Evolutionary conservation across 2,329 filamentous ascomycete genomes (phyloP), one percentile per base, ranked within the genome.

Genomic region (Fusarium annulatum): DNA sequence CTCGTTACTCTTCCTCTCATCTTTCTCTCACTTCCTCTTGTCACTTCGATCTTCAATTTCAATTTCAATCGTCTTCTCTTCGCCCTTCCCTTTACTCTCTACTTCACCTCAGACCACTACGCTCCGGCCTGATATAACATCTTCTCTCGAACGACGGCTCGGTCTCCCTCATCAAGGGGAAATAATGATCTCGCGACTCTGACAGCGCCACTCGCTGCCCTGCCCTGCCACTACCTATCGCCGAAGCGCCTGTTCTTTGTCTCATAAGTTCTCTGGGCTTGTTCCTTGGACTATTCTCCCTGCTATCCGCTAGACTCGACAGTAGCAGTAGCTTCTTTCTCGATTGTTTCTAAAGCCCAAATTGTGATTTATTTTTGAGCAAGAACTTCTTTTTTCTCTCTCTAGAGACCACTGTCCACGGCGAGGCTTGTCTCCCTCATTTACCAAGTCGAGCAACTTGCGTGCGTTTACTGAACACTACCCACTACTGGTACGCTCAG

Each of bases 241-340:
- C 78, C 76, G 75, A 79, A 77, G 64, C 77, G 75, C 73, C 76
- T 73, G 74, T 76, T 79, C 72, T 77, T 79, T 80, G 78, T 80
- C 79, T 80, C 78, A 80, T 74, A 69, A 76, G 73, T 62, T 63
- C 67, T 69, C 68, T 74, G 71, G 74, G 69, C 68, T 71, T 71
- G 69, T 72, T 72, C 67, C 76, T 77, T 74, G 33, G 55, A 48
- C n/a, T 51, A 69, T 75, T 67, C 73, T 76, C 77, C 74, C 75
- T 79, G 68, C 73, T 67, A 73, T 67, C 63, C 63, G 59, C 73
- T 73, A 73, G 74, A 69, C 67, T 66, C 76, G 77, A 78, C 77
- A 64, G 74, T 68, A 67, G 61, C 61, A 61, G 71, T 68, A 69
- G 58, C 65, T 64, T 38, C 52, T 63, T 69, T 65, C 61, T 74